Percentiles rank a stretch among this genome's conserved stretches.
Conservation (phyloP, 179 eudicot species). For the Corrigiola litoralis region DNA sequence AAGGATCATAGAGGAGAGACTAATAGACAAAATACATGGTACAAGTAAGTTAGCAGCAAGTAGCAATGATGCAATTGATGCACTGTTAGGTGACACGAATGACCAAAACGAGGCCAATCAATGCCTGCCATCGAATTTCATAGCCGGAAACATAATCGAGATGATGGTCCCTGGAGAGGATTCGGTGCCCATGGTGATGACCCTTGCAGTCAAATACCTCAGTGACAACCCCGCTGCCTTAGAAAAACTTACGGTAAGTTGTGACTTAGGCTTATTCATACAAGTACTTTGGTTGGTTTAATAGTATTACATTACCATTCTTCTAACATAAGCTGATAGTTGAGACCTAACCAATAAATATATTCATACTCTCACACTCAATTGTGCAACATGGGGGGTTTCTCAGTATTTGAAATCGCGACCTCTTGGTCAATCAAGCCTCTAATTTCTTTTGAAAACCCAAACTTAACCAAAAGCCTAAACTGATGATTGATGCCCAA, state of each 20-base stretch:
- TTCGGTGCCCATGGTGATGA: slow-evolving; percentile 85
- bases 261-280: too few relatives aligned
- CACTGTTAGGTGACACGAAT: slow-evolving; percentile 47
- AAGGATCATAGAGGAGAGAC: slow-evolving; percentile 44
- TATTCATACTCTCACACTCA: too few relatives aligned
- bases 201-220: slow-evolving; percentile 81
- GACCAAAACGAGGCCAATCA: slow-evolving; percentile 34
- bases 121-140: slow-evolving; percentile 47
- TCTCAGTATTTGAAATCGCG: too few relatives aligned
- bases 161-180: slow-evolving; percentile 99
- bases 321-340: too few relatives aligned
- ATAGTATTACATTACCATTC: background rate
- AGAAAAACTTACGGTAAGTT: slow-evolving; percentile 50
- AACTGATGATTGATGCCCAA: too few relatives aligned
- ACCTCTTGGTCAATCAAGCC: too few relatives aligned
- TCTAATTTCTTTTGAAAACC: too few relatives aligned
- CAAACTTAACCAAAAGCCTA: too few relatives aligned
- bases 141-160: slow-evolving; percentile 80
- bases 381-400: too few relatives aligned
- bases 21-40: slow-evolving; percentile 15
- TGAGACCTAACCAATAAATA: too few relatives aligned
- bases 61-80: slow-evolving; percentile 48
- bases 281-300: too few relatives aligned
- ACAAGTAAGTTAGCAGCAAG: background rate
- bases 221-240: slow-evolving; percentile 65